These are phyloP conservation scores for Nakazawaea anatomiae DNA, from an alignment of 805 yeast genomes.

Conservation along the genomic window DNA sequence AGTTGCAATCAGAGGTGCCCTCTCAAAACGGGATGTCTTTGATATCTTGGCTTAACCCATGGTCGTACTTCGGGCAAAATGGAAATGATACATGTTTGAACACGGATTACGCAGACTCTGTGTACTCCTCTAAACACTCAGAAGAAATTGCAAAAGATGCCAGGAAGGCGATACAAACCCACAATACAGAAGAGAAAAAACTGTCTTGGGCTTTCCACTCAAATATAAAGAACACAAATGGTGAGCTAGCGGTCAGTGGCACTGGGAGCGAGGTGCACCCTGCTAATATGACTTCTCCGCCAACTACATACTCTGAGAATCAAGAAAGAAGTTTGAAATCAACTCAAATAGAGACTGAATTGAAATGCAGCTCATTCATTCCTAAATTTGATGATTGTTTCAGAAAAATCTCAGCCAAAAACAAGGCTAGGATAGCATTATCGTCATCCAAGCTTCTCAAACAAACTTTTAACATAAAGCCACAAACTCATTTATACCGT, in stretches of 20 bases:
- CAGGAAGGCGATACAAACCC: conserved; percentile 16
- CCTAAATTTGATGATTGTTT: conserved; percentile 22
- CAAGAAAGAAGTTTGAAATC: conserved; percentile 16
- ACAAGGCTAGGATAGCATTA: conserved; percentile 19
- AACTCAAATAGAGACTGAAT: not conserved
- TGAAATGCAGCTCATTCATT: conserved; percentile 15
- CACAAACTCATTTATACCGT: conserved; percentile 26
- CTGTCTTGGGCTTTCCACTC: conserved; percentile 24
- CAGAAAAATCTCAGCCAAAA: conserved; percentile 20
- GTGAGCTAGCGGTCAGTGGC: conserved; percentile 24
- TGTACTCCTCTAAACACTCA: conserved; percentile 14
- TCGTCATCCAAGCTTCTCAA: conserved; percentile 14
- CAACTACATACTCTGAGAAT: conserved; percentile 22
- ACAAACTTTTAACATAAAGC: conserved; percentile 13
- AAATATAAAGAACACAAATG: conserved; percentile 9
- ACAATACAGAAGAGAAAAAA: conserved; percentile 14
- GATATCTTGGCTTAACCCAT: conserved; percentile 13
- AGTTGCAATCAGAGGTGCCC: not conserved
- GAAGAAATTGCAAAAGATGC: conserved; percentile 20
- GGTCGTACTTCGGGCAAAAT: conserved; percentile 13
- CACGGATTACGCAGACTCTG: conserved; percentile 7
- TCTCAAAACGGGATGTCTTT: not conserved
- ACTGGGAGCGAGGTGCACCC: conserved; percentile 22
- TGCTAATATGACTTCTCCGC: conserved; percentile 17
- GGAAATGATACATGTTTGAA: not conserved